phyloP scores from a whole-genome alignment of 2,329 filamentous ascomycete species.

The Aureobasidium sp. region DNA sequence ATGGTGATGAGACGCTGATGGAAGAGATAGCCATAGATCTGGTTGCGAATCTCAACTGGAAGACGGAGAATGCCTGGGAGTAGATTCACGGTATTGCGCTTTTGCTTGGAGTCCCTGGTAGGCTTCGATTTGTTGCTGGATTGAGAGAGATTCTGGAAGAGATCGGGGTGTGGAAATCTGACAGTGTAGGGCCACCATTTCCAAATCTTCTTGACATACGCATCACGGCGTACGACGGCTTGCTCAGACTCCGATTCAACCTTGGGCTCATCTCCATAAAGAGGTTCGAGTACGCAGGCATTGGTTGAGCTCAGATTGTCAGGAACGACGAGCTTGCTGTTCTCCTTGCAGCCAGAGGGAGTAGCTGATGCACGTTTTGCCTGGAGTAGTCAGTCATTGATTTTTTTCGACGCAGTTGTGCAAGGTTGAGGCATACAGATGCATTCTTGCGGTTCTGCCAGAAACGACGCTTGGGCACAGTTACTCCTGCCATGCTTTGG shows the following conservation, averaged over 20 bases:
- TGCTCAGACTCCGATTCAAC: not conserved
- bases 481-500: not conserved
- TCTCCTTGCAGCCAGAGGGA: not conserved
- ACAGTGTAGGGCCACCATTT: too few species aligned
- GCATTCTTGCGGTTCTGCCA: not conserved
- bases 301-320: not conserved
- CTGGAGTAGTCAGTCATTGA: not conserved
- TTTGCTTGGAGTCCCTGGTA: not conserved
- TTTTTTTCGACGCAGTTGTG: not conserved
- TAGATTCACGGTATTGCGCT: not conserved
- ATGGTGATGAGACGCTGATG: not conserved
- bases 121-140: not conserved
- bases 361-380: not conserved
- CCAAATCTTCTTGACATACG: not conserved
- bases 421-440: not conserved
- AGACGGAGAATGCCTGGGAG: not conserved
- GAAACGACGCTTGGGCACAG: not conserved
- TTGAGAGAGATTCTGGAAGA: not conserved
- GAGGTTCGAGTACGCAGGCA: not conserved
- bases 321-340: not conserved
- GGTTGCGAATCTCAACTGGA: not conserved
- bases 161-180: not conserved
- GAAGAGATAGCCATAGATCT: constrained; percentile 3
- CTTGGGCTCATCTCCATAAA: not conserved
- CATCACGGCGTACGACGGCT: not conserved